These are phyloP conservation scores for Pyrenula massariospora DNA, from an alignment of 495 filamentous ascomycete genomes.

Conservation along the genomic window DNA sequence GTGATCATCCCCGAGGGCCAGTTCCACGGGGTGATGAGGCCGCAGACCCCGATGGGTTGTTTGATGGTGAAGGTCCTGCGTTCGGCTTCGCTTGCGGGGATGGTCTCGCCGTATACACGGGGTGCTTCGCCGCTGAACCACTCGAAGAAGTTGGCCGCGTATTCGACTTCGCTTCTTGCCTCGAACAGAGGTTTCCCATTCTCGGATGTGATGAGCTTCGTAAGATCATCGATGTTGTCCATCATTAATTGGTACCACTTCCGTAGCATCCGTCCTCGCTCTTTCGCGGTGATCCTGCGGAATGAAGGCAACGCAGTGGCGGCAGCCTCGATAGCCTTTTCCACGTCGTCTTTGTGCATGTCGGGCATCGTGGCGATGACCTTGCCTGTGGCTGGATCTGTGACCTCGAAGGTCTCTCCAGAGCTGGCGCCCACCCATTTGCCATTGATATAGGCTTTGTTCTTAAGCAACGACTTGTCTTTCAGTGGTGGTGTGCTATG, in stretches of 20 bases:
- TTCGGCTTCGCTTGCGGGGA: conserved; percentile 52
- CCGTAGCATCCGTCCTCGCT: conserved; percentile 44
- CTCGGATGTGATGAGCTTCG: conserved; percentile 78
- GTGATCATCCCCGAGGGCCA: conserved; percentile 93
- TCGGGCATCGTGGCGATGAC: background rate
- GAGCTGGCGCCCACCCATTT: conserved; percentile 69
- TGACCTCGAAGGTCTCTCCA: conserved; percentile 68
- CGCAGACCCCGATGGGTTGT: conserved; percentile 88
- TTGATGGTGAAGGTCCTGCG: conserved; percentile 72
- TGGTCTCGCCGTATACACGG: conserved; percentile 59
- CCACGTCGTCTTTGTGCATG: background rate
- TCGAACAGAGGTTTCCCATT: conserved; percentile 66
- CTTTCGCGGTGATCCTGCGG: conserved; percentile 4
- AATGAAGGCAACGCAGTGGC: conserved; percentile 7
- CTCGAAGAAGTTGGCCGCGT: conserved; percentile 64
- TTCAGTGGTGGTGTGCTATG: conserved; percentile 43
- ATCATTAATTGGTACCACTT: conserved; percentile 87
- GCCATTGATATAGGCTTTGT: conserved; percentile 75
- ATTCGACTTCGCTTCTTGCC: conserved; percentile 59
- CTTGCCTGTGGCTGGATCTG: conserved; percentile 1
- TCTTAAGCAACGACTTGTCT: conserved; percentile 70
- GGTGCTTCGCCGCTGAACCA: conserved; percentile 73
- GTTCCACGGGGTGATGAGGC: conserved; percentile 95
- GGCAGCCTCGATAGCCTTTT: conserved; percentile 7
- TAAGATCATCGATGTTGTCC: conserved; percentile 79